Evolutionary conservation across 768 basidiomycete genomes (phyloP).

Genomic region (Amylocystis lapponica): DNA sequence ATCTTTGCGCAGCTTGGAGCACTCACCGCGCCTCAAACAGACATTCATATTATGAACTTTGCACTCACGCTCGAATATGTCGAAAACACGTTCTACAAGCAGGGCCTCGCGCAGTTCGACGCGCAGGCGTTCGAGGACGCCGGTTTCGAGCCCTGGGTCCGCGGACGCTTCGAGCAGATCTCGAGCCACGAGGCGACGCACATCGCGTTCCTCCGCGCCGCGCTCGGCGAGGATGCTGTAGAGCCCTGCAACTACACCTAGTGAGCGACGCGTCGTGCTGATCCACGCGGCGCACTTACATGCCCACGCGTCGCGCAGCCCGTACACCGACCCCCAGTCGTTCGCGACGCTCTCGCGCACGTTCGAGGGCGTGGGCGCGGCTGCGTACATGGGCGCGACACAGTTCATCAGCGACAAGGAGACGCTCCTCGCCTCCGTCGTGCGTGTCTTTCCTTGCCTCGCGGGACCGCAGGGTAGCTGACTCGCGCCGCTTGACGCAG

Average conservation of each 20-base stretch:
- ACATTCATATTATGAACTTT: conserved; percentile 33
- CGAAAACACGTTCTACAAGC: conserved; percentile 37
- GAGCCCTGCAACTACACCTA: conserved; percentile 11
- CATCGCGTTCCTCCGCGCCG: conserved; percentile 42
- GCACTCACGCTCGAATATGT: conserved; percentile 43
- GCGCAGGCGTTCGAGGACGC: conserved; percentile 37
- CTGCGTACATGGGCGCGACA: conserved; percentile 56
- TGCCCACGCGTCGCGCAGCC: conserved; percentile 20
- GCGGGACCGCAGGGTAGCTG: background rate
- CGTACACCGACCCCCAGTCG: conserved; percentile 34
- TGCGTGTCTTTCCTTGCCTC: conserved; percentile 7
- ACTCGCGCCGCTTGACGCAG: conserved; percentile 5
- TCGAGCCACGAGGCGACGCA: conserved; percentile 49
- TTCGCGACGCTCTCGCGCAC: conserved; percentile 41
- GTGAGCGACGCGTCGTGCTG: background rate
- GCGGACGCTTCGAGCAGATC: conserved; percentile 46
- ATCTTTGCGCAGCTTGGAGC: too few species aligned
- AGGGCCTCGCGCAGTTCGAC: conserved; percentile 40
- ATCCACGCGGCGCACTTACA: background rate
- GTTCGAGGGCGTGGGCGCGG: conserved; percentile 48
- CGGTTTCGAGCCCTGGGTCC: conserved; percentile 45
- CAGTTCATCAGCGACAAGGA: conserved; percentile 34
- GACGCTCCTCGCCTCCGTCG: conserved; percentile 48
- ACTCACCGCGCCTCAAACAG: too few species aligned
- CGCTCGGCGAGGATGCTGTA: conserved; percentile 22